A percentile compares a stretch with the other conserved stretches of the same genome.
These are phyloP conservation scores for Boletus semigastroideus DNA, from an alignment of 1,284 basidiomycete genomes.

Conservation along the genomic window DNA sequence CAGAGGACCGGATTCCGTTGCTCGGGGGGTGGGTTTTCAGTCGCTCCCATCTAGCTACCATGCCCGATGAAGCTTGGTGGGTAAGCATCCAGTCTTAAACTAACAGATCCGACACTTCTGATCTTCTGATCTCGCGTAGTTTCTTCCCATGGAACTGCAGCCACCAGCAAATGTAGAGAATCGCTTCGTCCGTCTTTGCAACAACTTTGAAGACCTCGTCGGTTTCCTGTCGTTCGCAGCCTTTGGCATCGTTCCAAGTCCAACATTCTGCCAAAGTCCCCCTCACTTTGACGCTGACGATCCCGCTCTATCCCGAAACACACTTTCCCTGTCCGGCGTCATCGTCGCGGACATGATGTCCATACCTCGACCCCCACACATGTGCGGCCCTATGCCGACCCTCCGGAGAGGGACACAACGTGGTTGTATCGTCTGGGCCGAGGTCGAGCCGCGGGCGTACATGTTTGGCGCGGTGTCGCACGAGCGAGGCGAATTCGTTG, in stretches of 20 bases:
- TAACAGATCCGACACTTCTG: not conserved
- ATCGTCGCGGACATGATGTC: conserved; percentile 21
- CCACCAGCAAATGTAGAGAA: not conserved
- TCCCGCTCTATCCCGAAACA: conserved; percentile 15
- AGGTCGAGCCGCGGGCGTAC: conserved; percentile 8
- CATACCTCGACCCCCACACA: no score
- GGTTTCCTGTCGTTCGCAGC: conserved; percentile 30
- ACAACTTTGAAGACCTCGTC: conserved; percentile 31
- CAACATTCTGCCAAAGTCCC: conserved; percentile 11
- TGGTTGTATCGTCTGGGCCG: not conserved
- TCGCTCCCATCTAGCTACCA: conserved; percentile 14
- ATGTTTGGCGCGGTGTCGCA: conserved; percentile 32
- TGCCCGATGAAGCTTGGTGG: conserved; percentile 20
- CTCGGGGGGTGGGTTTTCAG: conserved; percentile 35
- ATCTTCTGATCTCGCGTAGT: not conserved
- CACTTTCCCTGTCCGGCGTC: conserved; percentile 23
- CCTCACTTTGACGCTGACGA: not conserved
- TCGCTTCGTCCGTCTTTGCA: conserved; percentile 32
- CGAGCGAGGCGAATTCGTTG: conserved; percentile 18
- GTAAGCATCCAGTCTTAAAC: not conserved
- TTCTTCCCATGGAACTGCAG: not conserved
- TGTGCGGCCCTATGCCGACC: not conserved
- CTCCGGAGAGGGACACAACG: not conserved
- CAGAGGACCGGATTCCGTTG: conserved; percentile 16
- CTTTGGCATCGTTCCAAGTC: conserved; percentile 19